phyloP scores from a whole-genome alignment of 139 green algal genomes.

The Chlamydomonas incerta region DNA sequence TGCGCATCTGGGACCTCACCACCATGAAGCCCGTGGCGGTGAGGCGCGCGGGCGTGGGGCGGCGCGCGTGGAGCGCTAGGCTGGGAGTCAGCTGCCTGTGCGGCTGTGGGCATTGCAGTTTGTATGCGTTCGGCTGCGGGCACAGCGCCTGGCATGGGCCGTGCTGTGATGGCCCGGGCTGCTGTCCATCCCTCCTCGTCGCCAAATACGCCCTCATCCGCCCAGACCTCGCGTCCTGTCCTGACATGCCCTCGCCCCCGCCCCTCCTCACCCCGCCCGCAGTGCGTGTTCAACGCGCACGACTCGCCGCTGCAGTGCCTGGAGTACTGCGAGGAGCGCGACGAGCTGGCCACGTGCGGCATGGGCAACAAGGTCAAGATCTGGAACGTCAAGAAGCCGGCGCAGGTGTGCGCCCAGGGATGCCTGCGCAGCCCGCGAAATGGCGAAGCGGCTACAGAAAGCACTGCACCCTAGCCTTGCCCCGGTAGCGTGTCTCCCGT shows the following conservation, averaged over 20 bases:
- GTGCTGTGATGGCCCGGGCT: too few species aligned
- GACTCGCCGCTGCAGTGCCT: conserved; percentile 67
- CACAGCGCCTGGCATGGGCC: too few species aligned
- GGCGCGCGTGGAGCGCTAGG: not conserved
- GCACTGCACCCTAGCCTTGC: too few species aligned
- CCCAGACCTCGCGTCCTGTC: too few species aligned
- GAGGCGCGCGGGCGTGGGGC: not conserved
- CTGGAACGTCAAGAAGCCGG: conserved; percentile 11
- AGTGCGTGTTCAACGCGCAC: conserved; percentile 60
- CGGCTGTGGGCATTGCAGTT: not conserved
- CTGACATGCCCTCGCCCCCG: not conserved
- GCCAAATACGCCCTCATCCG: too few species aligned
- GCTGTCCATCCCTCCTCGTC: too few species aligned
- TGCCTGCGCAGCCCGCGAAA: too few species aligned
- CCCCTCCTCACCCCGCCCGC: not conserved
- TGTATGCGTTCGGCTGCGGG: too few species aligned
- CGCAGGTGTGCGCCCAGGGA: conserved; percentile 23
- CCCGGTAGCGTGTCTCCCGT: too few species aligned
- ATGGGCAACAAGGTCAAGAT: conserved; percentile 73
- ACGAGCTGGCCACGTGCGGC: conserved; percentile 67
- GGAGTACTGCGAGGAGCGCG: conserved; percentile 56
- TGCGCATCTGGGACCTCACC: conserved; percentile 80
- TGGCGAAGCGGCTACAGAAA: too few species aligned
- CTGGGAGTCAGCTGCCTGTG: not conserved
- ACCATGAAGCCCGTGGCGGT: conserved; percentile 69